These are phyloP conservation scores for Oryza glumipatula DNA, from an alignment of 176 grass and related monocot genomes.

Conservation along the genomic window DNA sequence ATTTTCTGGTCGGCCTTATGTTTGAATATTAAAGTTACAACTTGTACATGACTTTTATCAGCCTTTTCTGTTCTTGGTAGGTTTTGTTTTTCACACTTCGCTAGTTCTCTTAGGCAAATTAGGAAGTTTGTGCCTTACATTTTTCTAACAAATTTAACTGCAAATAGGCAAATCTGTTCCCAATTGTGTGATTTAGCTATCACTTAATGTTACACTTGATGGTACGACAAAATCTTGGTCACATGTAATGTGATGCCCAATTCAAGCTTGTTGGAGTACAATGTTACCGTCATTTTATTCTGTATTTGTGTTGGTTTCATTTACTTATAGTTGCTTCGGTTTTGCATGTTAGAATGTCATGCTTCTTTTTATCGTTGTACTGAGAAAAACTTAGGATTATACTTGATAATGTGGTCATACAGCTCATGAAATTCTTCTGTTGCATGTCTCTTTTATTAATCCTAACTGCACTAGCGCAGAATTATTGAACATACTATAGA, in stretches of 20 bases:
- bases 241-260: background rate
- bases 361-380: background rate
- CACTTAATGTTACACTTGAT: background rate
- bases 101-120: background rate
- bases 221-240: background rate
- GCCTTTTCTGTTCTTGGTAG: background rate
- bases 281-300: background rate
- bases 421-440: background rate
- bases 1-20: conserved; percentile 2
- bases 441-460: conserved; percentile 13
- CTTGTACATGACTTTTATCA: background rate
- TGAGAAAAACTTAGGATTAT: conserved; percentile 13
- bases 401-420: background rate
- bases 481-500: background rate
- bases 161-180: background rate
- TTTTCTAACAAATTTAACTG: background rate
- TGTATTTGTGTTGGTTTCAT: background rate
- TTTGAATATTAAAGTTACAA: conserved; percentile 17
- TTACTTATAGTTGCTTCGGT: background rate
- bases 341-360: background rate
- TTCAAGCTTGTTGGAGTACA: too few species aligned
- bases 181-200: background rate
- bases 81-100: background rate
- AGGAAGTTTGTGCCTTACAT: background rate
- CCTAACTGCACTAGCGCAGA: background rate